Evolutionary conservation across 306 rosid species (phyloP).

Genomic region (Lathyrus oleraceus): DNA sequence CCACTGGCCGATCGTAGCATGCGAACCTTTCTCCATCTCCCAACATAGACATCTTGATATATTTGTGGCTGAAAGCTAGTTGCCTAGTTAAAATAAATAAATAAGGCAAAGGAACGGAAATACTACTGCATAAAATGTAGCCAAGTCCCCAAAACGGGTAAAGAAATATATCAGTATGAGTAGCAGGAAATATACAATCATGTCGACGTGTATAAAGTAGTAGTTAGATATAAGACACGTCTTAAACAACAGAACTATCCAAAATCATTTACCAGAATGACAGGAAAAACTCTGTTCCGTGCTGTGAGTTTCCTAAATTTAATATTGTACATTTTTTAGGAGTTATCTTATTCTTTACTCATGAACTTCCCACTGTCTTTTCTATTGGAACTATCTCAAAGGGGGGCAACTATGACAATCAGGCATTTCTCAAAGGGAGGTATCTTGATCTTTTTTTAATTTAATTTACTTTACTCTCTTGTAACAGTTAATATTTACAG

Average conservation of each 20-base stretch:
- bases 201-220: neutral
- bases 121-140: slow-evolving; percentile 3
- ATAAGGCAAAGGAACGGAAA: slow-evolving; percentile 38
- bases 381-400: neutral
- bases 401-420: slow-evolving; percentile 13
- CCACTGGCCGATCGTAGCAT: slow-evolving; percentile 98
- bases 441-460: neutral
- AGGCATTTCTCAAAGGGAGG: slow-evolving; percentile 13
- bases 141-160: neutral
- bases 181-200: slow-evolving; percentile 20
- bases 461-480: slow-evolving; percentile 8
- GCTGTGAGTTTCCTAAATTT: neutral
- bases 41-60: slow-evolving; percentile 79
- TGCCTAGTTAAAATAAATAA: slow-evolving; percentile 63
- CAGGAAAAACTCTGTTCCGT: neutral
- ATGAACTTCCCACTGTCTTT: slow-evolving; percentile 26
- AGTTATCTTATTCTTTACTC: slow-evolving; percentile 21
- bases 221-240: neutral
- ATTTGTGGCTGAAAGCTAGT: slow-evolving; percentile 97
- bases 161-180: neutral
- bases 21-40: slow-evolving; percentile 92
- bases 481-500: slow-evolving; percentile 2
- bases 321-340: slow-evolving; percentile 10
- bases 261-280: neutral
- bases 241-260: slow-evolving; percentile 28